These are phyloP conservation scores for Penicillium sp. DNA, from an alignment of 2,329 filamentous ascomycete species.

Conservation along the genomic window DNA sequence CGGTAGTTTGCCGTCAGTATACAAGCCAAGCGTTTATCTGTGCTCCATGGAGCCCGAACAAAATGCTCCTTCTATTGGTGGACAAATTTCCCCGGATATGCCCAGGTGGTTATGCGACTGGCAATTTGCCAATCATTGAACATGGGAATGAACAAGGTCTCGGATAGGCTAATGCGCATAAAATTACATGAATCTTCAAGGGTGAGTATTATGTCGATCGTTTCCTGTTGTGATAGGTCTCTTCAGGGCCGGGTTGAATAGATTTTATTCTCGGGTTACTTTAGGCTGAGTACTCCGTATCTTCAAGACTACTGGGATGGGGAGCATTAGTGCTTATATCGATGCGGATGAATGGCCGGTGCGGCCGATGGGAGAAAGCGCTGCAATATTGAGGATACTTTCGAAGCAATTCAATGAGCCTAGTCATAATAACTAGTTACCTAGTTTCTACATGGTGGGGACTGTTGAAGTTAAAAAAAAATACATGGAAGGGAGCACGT, in stretches of 20 bases:
- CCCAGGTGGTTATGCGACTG: no score
- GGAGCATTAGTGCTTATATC: background rate
- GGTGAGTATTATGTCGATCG: conserved; percentile 2
- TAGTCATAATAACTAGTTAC: no score
- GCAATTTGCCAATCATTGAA: background rate
- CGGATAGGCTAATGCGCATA: background rate
- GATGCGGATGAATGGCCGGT: background rate
- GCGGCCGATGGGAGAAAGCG: background rate
- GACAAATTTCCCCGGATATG: background rate
- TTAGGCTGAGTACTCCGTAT: background rate
- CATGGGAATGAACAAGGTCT: background rate
- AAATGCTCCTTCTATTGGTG: background rate
- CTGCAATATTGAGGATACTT: background rate
- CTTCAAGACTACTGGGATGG: background rate
- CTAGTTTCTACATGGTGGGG: background rate
- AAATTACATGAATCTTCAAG: background rate
- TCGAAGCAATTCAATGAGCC: no score
- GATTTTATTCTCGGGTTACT: background rate
- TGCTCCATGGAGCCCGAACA: background rate
- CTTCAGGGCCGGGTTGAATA: background rate
- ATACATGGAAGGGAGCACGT: no score
- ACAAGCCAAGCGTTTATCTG: background rate
- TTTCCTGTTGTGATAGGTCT: background rate
- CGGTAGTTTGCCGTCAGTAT: background rate
- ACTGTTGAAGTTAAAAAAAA: background rate